A percentile compares a stretch with the other conserved stretches of the same genome.
Conservation (phyloP, 2,329 filamentous ascomycete genomes). For the Diaporthe humulicola region DNA sequence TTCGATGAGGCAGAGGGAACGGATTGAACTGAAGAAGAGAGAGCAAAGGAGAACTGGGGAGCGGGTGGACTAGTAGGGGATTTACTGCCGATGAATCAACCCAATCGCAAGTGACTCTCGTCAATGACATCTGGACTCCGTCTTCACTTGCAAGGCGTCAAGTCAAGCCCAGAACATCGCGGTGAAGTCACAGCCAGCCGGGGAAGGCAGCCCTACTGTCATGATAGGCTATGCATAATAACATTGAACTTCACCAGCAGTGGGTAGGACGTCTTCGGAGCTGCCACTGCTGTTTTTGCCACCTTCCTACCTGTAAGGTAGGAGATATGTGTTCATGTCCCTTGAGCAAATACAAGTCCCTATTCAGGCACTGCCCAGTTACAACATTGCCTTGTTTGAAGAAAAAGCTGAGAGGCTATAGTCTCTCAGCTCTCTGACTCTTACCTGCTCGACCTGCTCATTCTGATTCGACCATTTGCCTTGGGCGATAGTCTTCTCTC, state of each 20-base stretch:
- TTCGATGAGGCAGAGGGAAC: neutral
- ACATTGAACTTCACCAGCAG: no score
- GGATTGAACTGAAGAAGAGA: neutral
- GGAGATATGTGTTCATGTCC: neutral
- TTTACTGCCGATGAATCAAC: no score
- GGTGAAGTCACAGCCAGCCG: neutral
- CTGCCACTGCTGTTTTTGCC: neutral
- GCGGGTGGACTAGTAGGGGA: neutral
- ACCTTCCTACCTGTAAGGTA: neutral
- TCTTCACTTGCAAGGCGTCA: no score
- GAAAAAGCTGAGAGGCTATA: neutral
- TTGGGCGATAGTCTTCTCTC: no score
- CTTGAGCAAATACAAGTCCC: neutral
- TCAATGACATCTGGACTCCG: no score
- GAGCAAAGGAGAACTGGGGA: neutral
- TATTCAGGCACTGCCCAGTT: neutral
- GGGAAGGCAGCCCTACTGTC: neutral
- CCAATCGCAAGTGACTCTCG: no score
- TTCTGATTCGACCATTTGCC: neutral
- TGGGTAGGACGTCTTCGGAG: neutral
- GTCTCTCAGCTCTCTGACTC: neutral
- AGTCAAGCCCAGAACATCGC: neutral
- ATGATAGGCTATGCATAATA: no score
- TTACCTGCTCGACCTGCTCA: neutral
- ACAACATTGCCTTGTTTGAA: neutral